Percentiles rank a stretch among this genome's conserved stretches.
Conservation (phyloP, 1,139 yeast genomes). For the Yamadazyma diddensiae region DNA sequence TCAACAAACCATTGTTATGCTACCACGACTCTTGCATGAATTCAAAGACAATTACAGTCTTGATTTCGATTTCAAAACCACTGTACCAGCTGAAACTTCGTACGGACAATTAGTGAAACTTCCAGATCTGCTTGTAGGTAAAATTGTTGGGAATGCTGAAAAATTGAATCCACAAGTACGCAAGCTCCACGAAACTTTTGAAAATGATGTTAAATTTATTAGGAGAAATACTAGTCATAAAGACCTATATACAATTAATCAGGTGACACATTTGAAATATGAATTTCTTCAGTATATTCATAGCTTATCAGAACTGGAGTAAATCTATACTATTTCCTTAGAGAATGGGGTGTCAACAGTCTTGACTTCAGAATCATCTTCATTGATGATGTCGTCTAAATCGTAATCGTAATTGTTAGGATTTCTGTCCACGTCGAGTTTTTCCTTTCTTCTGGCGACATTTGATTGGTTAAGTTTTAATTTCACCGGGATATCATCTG, state of each 20-base stretch:
- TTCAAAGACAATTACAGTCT: slow-evolving; percentile 20
- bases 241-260: slow-evolving; percentile 18
- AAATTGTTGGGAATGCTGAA: slow-evolving; percentile 6
- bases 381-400: slow-evolving; percentile 28
- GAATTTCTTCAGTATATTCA: slow-evolving; percentile 15
- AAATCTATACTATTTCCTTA: slow-evolving; percentile 11
- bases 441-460: slow-evolving; percentile 25
- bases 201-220: slow-evolving; percentile 5
- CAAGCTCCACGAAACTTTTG: slow-evolving; percentile 9
- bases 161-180: slow-evolving; percentile 4
- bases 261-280: slow-evolving; percentile 23
- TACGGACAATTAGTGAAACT: slow-evolving; percentile 24
- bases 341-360: slow-evolving; percentile 2
- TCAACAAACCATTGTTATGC: background rate
- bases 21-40: slow-evolving; percentile 14
- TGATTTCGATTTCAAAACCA: slow-evolving; percentile 16
- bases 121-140: slow-evolving; percentile 17
- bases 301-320: slow-evolving; percentile 11
- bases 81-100: slow-evolving; percentile 1
- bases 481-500: slow-evolving; percentile 39
- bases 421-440: slow-evolving; percentile 29
- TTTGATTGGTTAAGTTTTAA: slow-evolving; percentile 25
- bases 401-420: slow-evolving; percentile 36
- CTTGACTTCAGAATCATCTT: slow-evolving; percentile 17
- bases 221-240: background rate